These are phyloP conservation scores for Wickerhamiella hasegawae DNA, from an alignment of 805 yeast species.

Conservation along the genomic window DNA sequence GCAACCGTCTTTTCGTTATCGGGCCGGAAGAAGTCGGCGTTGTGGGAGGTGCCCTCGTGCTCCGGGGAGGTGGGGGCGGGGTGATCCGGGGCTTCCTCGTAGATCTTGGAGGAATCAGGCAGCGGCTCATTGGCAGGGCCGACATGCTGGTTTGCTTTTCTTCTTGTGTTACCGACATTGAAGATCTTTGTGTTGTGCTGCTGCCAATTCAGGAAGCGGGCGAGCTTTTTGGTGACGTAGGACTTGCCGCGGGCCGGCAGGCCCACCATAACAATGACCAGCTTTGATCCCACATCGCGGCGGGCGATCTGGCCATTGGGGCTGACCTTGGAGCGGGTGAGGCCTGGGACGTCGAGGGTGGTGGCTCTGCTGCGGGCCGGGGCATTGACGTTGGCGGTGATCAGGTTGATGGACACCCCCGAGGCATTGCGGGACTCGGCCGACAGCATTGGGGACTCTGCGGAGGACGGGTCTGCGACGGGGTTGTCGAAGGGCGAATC, in stretches of 20 bases:
- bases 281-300: conserved; percentile 59
- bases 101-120: conserved; percentile 24
- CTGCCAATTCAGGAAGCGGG: conserved; percentile 83
- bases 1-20: conserved; percentile 46
- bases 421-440: conserved; percentile 5
- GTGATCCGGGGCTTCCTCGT: conserved; percentile 1
- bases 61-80: conserved; percentile 1
- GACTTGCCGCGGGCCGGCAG: conserved; percentile 89
- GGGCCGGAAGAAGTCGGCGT: conserved; percentile 78
- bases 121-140: conserved; percentile 61
- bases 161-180: conserved; percentile 89
- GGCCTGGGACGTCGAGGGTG: conserved; percentile 83
- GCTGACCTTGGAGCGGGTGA: conserved; percentile 61
- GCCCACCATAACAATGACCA: conserved; percentile 94
- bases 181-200: conserved; percentile 83
- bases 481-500: conserved; percentile 1
- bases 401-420: conserved; percentile 2
- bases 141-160: conserved; percentile 43
- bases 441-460: conserved; percentile 11
- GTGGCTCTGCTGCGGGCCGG: too few species aligned
- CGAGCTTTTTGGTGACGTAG: conserved; percentile 78
- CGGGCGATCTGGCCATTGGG: conserved; percentile 40
- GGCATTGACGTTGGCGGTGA: conserved; percentile 12
- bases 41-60: conserved; percentile 30
- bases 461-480: conserved; percentile 10